Percentiles rank a stretch among this genome's conserved stretches.
phyloP scores from a whole-genome alignment of 129 eudicot species.

The Ambrosia artemisiifolia region DNA sequence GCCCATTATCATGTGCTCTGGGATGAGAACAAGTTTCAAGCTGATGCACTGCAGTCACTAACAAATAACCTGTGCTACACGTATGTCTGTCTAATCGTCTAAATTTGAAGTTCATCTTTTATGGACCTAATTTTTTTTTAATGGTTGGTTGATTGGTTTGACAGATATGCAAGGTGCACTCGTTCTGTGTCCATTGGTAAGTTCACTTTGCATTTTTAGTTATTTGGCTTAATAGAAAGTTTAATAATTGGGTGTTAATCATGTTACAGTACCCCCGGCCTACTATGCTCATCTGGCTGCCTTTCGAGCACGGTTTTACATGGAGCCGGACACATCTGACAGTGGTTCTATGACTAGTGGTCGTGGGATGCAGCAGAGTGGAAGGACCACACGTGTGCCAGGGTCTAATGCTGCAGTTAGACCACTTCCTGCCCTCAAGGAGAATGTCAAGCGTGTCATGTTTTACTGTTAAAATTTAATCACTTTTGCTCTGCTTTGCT shows the following conservation, averaged over 20 bases:
- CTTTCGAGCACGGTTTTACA: conserved; percentile 76
- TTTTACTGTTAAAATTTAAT: conserved; percentile 51
- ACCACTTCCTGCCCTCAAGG: conserved; percentile 77
- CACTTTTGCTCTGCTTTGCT: too few species aligned
- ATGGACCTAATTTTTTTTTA: background rate
- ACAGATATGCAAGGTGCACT: conserved; percentile 91
- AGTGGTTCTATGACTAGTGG: conserved; percentile 61
- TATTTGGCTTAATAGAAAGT: background rate
- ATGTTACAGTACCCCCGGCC: conserved; percentile 76
- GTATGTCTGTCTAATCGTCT: conserved; percentile 35
- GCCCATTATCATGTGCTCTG: conserved; percentile 94
- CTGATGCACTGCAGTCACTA: conserved; percentile 68
- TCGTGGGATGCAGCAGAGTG: conserved; percentile 51
- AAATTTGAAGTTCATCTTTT: background rate
- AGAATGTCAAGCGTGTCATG: conserved; percentile 80
- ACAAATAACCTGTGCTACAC: conserved; percentile 87
- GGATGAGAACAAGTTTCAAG: conserved; percentile 84
- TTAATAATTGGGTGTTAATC: background rate
- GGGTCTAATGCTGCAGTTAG: conserved; percentile 61
- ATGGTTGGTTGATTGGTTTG: background rate
- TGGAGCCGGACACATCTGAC: conserved; percentile 89
- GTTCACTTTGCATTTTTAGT: background rate
- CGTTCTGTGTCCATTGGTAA: conserved; percentile 90
- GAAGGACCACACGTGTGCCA: conserved; percentile 54
- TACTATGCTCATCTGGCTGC: conserved; percentile 93